Conservation (phyloP, 1,139 yeast species). For the Candida labiduridarum region DNA sequence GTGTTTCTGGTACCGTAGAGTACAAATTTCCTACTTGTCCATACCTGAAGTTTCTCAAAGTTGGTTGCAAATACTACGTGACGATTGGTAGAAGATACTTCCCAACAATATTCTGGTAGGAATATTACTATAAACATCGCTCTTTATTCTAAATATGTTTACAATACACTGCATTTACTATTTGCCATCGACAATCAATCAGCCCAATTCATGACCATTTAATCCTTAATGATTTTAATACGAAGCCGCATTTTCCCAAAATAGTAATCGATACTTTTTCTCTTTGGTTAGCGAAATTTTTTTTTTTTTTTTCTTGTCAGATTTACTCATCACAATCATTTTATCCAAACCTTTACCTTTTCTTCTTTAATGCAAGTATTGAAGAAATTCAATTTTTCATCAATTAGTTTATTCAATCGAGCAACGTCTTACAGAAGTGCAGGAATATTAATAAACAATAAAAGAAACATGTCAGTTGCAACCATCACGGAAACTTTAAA, state of each 20-base stretch:
- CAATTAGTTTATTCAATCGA: conserved; percentile 3
- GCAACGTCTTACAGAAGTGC: not conserved
- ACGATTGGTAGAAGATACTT: too few relatives aligned
- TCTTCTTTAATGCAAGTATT: conserved; percentile 14
- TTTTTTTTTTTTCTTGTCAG: not conserved
- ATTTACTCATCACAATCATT: not conserved
- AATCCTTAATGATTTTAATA: not conserved
- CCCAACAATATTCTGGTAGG: too few relatives aligned
- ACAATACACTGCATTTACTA: too few relatives aligned
- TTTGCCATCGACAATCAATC: not conserved
- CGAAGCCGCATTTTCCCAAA: not conserved
- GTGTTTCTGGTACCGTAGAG: too few relatives aligned
- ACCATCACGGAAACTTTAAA: conserved; percentile 39
- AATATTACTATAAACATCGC: too few relatives aligned
- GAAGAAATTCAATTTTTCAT: conserved; percentile 5
- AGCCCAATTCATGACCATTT: not conserved
- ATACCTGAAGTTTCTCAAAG: too few relatives aligned
- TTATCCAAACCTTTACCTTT: not conserved
- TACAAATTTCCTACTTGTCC: too few relatives aligned
- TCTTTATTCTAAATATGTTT: too few relatives aligned
- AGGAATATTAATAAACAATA: not conserved
- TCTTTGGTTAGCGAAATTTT: not conserved
- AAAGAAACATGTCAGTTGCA: conserved; percentile 14
- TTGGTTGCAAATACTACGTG: too few relatives aligned
- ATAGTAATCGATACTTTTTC: not conserved